phyloP scores from a whole-genome alignment of 805 yeast genomes.

The Metschnikowia anglica region DNA sequence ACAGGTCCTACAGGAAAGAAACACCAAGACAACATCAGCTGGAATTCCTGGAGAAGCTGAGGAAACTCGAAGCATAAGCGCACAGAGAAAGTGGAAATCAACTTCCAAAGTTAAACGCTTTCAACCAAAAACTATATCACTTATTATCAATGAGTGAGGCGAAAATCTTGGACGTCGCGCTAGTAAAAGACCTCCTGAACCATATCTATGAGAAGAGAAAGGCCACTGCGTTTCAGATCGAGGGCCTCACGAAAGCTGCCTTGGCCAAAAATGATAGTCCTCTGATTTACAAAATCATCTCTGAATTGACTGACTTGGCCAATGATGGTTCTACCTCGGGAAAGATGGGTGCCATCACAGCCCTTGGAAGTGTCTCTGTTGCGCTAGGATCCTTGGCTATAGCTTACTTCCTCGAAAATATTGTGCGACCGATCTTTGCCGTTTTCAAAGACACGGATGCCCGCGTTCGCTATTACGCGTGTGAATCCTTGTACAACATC shows the following conservation, averaged over 20 bases:
- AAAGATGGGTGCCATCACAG: conserved; percentile 93
- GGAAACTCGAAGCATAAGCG: no score
- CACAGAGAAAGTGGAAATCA: no score
- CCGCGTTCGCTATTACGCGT: conserved; percentile 94
- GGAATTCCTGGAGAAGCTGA: no score
- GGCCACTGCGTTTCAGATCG: conserved; percentile 61
- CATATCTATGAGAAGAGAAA: conserved; percentile 47
- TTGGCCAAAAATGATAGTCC: conserved; percentile 59
- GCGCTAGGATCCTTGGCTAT: conserved; percentile 86
- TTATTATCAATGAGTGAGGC: conserved; percentile 23
- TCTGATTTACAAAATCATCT: conserved; percentile 61
- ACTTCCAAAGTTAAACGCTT: no score
- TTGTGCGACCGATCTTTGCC: conserved; percentile 89
- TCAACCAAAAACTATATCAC: background rate
- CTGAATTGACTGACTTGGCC: conserved; percentile 78
- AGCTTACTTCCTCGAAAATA: conserved; percentile 76
- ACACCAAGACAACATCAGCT: background rate
- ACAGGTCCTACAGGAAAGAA: background rate
- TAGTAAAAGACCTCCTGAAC: conserved; percentile 44
- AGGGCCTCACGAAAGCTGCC: conserved; percentile 70
- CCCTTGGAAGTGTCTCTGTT: conserved; percentile 92
- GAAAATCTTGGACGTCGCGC: conserved; percentile 32
- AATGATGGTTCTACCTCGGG: conserved; percentile 64
- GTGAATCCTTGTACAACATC: conserved; percentile 92
- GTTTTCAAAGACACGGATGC: conserved; percentile 97